These are phyloP conservation scores for Fistulinella staudtii DNA, from an alignment of 1,284 basidiomycete genomes.

Conservation along the genomic window DNA sequence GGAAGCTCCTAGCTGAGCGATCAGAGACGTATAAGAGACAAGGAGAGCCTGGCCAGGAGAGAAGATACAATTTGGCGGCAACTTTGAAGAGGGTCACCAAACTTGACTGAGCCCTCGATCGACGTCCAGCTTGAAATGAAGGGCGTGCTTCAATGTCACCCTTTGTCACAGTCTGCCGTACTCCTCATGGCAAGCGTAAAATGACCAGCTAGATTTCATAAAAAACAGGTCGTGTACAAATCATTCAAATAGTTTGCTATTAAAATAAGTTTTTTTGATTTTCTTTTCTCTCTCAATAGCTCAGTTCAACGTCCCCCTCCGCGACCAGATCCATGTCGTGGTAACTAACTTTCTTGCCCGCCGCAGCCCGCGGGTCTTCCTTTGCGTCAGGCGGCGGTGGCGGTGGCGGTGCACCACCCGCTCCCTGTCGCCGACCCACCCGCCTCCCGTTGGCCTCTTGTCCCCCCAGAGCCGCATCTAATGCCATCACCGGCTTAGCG, in stretches of 20 bases:
- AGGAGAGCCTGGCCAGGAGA: constrained; percentile 29
- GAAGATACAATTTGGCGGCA: constrained; percentile 12
- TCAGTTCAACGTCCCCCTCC: constrained; percentile 79
- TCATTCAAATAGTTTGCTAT: constrained; percentile 23
- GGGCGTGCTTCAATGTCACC: constrained; percentile 23
- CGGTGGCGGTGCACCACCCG: constrained; percentile 48
- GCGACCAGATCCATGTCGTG: constrained; percentile 86
- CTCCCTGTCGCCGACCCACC: constrained; percentile 34
- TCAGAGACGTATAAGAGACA: constrained; percentile 15
- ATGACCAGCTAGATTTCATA: constrained; percentile 27
- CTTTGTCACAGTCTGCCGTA: constrained; percentile 28
- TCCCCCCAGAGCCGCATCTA: constrained; percentile 51
- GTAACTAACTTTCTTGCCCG: constrained; percentile 78
- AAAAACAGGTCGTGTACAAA: constrained; percentile 17
- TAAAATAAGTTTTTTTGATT: constrained; percentile 31
- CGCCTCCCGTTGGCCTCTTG: constrained; percentile 38
- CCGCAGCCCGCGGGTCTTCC: constrained; percentile 81
- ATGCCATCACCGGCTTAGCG: constrained; percentile 63
- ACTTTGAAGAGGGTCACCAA: constrained; percentile 14
- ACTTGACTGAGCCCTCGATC: constrained; percentile 30
- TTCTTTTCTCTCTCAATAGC: too few relatives aligned
- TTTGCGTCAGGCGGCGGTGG: constrained; percentile 81
- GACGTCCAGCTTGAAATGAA: constrained; percentile 31
- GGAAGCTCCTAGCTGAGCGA: constrained; percentile 14
- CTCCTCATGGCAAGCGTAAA: constrained; percentile 29